These are phyloP conservation scores for Diaporthe amygdali DNA, from an alignment of 2,329 filamentous ascomycete species.

Conservation along the genomic window DNA sequence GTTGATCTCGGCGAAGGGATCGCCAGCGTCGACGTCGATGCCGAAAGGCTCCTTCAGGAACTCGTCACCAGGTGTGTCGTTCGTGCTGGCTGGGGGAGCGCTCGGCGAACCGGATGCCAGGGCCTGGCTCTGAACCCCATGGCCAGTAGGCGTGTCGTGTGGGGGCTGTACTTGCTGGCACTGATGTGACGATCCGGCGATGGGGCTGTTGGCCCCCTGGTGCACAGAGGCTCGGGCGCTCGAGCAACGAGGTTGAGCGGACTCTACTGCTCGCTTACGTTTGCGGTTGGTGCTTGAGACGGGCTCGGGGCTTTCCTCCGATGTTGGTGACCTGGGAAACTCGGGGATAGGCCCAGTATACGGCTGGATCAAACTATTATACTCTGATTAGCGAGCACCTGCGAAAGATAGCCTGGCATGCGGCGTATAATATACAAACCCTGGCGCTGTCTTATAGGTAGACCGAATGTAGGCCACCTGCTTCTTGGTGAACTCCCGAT, in stretches of 20 bases:
- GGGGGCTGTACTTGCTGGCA: neutral
- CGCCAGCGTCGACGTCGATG: neutral
- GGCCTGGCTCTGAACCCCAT: neutral
- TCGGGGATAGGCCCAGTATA: conserved; percentile 16
- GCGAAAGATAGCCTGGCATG: no score
- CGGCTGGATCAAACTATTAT: neutral
- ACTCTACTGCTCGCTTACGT: neutral
- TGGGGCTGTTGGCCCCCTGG: neutral
- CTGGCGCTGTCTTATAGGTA: conserved; percentile 10
- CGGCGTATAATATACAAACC: neutral
- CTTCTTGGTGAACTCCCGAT: conserved; percentile 16
- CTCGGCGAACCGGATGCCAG: neutral
- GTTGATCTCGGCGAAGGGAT: neutral
- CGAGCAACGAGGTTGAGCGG: neutral
- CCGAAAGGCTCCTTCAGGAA: neutral
- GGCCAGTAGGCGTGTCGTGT: no score
- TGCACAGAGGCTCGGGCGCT: neutral
- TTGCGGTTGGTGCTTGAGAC: neutral
- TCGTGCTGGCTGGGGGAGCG: neutral
- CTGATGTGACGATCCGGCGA: neutral
- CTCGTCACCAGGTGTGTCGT: neutral
- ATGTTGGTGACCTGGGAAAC: neutral
- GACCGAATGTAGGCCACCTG: conserved; percentile 22
- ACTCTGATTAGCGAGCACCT: neutral
- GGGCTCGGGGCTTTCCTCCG: neutral